Percentiles rank a stretch among this genome's conserved stretches.
Conservation (phyloP, 2,329 filamentous ascomycete species). For the Fusarium vanettenii region DNA sequence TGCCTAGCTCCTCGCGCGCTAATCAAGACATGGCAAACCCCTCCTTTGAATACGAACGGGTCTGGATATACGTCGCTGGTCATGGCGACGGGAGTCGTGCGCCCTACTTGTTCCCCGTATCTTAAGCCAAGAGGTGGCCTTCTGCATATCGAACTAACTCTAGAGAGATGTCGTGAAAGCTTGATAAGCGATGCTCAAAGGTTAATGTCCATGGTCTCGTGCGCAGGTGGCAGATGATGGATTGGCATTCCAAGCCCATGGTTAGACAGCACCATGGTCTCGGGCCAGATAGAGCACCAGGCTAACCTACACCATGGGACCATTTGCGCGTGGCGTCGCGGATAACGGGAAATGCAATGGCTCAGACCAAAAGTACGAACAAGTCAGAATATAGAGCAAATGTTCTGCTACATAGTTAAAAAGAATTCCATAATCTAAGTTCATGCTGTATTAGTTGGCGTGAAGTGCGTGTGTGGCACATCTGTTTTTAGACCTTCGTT, state of each 20-base stretch:
- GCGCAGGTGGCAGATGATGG: background rate
- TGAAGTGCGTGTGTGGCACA: background rate
- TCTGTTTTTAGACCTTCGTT: too few species aligned
- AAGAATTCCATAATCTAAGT: background rate
- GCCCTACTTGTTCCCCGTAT: background rate
- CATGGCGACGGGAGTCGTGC: background rate
- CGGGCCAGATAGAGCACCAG: background rate
- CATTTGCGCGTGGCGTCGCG: conserved; percentile 2
- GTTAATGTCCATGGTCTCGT: background rate
- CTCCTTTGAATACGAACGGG: conserved; percentile 11
- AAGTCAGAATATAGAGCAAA: background rate
- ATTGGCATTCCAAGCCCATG: conserved; percentile 9
- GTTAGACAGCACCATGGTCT: background rate
- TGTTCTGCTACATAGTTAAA: background rate
- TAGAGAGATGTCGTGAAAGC: background rate
- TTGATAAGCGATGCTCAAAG: conserved; percentile 7
- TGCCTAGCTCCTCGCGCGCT: background rate
- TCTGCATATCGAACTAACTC: background rate
- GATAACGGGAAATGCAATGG: background rate
- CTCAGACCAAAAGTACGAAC: background rate
- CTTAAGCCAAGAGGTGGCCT: background rate
- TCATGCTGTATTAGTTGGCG: background rate
- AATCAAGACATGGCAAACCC: conserved; percentile 2
- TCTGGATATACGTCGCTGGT: background rate
- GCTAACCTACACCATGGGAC: background rate